Evolutionary conservation across 306 rosid genomes (phyloP).

Genomic region (Cucumis melo): DNA sequence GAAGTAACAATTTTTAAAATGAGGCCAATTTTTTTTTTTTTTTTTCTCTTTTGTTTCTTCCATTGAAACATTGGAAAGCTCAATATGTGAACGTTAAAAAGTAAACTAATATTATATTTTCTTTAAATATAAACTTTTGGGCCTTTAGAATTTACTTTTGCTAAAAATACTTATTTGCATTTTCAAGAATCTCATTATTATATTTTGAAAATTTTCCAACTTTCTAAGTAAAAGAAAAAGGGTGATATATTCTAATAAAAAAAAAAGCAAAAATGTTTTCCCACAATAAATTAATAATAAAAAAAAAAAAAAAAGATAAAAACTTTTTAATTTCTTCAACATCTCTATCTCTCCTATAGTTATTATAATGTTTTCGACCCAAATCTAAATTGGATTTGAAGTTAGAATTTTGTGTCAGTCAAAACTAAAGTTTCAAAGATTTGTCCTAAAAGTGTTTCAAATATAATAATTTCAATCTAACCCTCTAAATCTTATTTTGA

Average conservation of each 20-base stretch:
- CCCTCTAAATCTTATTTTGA: no score
- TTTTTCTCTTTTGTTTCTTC: no score
- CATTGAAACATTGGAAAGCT: not conserved
- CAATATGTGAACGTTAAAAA: not conserved
- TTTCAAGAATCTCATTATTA: not conserved
- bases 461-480: not conserved
- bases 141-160: not conserved
- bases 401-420: not conserved
- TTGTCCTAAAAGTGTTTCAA: not conserved
- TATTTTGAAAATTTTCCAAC: not conserved
- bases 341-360: not conserved
- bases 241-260: no score
- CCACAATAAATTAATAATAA: not conserved
- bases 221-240: not conserved
- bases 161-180: not conserved
- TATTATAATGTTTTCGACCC: not conserved
- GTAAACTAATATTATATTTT: not conserved
- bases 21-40: no score
- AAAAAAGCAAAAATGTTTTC: not conserved
- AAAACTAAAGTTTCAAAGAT: not conserved
- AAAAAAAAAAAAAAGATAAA: no score
- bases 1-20: no score
- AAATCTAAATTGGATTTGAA: constrained; percentile 3
- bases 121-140: not conserved
- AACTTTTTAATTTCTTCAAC: no score